phyloP scores from a whole-genome alignment of 352 stramenopile species.

The Blastocystis sp. region DNA sequence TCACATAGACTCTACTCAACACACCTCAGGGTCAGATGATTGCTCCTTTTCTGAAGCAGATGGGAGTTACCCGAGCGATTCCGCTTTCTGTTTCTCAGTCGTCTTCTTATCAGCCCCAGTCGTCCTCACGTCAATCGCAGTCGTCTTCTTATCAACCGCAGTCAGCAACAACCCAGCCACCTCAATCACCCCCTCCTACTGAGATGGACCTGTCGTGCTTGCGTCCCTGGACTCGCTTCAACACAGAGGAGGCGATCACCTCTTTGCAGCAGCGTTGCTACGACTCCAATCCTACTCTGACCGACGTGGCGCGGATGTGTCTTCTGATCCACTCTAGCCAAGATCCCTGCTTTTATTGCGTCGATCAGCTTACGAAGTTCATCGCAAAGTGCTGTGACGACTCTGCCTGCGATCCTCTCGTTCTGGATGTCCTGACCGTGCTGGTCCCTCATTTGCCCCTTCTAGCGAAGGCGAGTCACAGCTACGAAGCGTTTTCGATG shows the following conservation, averaged over 20 bases:
- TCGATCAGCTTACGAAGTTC: background rate
- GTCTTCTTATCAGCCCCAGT: background rate
- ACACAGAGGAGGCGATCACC: background rate
- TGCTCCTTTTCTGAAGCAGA: background rate
- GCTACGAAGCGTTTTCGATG: background rate
- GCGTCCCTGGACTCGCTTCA: background rate
- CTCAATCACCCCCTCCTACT: too few relatives aligned
- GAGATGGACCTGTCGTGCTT: background rate
- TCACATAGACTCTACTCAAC: background rate
- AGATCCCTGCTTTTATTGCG: background rate
- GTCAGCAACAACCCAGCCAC: too few relatives aligned
- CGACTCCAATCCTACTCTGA: too few relatives aligned
- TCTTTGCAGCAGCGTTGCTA: background rate
- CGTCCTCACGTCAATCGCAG: background rate
- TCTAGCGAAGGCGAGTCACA: background rate
- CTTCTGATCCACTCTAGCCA: too few relatives aligned
- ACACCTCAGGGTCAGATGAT: background rate
- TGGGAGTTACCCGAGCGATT: slow-evolving; percentile 11
- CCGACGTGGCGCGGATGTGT: too few relatives aligned
- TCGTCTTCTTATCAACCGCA: background rate
- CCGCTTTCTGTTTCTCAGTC: background rate
- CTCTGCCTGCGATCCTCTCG: background rate
- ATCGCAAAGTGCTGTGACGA: background rate
- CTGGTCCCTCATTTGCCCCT: background rate
- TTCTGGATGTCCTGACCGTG: background rate